phyloP scores from a whole-genome alignment of 1,139 yeast species.

The Saccharomyces uvarum region DNA sequence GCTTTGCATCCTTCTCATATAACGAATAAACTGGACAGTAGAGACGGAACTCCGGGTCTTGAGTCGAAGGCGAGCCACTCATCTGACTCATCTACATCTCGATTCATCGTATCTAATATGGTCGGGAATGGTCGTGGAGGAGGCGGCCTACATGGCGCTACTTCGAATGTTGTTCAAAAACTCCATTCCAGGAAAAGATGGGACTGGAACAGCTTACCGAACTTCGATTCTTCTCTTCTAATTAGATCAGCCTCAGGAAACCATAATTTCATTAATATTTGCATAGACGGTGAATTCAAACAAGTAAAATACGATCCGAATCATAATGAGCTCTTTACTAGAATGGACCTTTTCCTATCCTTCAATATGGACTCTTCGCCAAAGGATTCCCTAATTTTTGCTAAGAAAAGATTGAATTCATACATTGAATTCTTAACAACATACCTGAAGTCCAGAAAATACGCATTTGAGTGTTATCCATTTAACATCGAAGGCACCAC shows the following conservation, averaged over 20 bases:
- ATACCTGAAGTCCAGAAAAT: constrained; percentile 17
- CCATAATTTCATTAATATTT: constrained; percentile 8
- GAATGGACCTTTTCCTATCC: constrained; percentile 22
- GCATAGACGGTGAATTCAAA: constrained; percentile 22
- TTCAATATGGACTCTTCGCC: constrained; percentile 21
- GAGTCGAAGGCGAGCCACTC: background rate
- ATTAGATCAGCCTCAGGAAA: constrained; percentile 2
- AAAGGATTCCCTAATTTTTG: constrained; percentile 16
- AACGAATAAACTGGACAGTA: background rate
- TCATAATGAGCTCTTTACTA: constrained; percentile 18
- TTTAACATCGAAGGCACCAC: constrained; percentile 14
- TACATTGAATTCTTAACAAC: constrained; percentile 17
- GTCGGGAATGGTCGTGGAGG: background rate
- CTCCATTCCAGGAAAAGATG: constrained; percentile 12
- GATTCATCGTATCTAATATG: background rate
- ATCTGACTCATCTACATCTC: background rate
- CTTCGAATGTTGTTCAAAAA: constrained; percentile 14
- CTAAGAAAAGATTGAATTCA: constrained; percentile 20
- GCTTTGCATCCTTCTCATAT: background rate
- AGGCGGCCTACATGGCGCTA: background rate
- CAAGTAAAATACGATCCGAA: constrained; percentile 23
- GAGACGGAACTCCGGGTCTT: background rate
- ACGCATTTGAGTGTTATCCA: constrained; percentile 19
- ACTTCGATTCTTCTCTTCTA: constrained; percentile 9
- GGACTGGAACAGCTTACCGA: constrained; percentile 22